phyloP scores from a whole-genome alignment of 192 early-diverging fungal genomes.

The Mortierella antarctica region DNA sequence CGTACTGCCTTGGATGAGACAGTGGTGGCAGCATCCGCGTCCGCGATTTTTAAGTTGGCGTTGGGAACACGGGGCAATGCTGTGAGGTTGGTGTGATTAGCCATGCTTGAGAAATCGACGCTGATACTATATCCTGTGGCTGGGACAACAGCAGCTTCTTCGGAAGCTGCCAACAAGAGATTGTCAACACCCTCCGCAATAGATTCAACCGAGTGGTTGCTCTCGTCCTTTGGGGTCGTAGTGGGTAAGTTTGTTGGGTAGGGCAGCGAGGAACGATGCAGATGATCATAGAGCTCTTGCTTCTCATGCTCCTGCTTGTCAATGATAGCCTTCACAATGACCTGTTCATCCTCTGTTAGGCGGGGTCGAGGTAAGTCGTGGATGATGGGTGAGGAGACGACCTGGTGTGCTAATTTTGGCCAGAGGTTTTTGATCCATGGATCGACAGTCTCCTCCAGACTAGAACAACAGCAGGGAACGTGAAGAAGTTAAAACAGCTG shows the following conservation, averaged over 20 bases:
- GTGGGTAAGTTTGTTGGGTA: neutral
- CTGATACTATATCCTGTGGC: slow-evolving; percentile 39
- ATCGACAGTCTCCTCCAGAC: slow-evolving; percentile 88
- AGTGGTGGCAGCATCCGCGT: neutral
- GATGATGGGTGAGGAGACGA: slow-evolving; percentile 21
- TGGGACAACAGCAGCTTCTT: neutral
- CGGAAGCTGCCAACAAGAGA: slow-evolving; percentile 19
- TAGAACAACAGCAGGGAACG: slow-evolving; percentile 7
- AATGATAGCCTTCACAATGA: slow-evolving; percentile 27
- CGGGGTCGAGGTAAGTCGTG: slow-evolving; percentile 33
- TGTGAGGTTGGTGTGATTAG: slow-evolving; percentile 61
- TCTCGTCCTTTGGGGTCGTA: neutral
- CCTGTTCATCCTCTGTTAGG: slow-evolving; percentile 25
- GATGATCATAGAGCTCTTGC: neutral
- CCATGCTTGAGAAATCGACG: slow-evolving; percentile 61
- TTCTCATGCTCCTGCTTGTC: slow-evolving; percentile 12
- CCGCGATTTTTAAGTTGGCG: slow-evolving; percentile 55
- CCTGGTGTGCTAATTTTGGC: slow-evolving; percentile 67
- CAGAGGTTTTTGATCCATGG: slow-evolving; percentile 92
- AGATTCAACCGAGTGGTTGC: neutral
- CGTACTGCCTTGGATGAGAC: neutral
- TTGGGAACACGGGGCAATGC: slow-evolving; percentile 67
- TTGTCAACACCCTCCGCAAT: neutral
- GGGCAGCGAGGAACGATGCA: neutral
- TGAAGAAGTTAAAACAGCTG: no score